These are phyloP conservation scores for Trichomonas tenax DNA, from an alignment of 208 protist genomes.

Conservation along the genomic window DNA sequence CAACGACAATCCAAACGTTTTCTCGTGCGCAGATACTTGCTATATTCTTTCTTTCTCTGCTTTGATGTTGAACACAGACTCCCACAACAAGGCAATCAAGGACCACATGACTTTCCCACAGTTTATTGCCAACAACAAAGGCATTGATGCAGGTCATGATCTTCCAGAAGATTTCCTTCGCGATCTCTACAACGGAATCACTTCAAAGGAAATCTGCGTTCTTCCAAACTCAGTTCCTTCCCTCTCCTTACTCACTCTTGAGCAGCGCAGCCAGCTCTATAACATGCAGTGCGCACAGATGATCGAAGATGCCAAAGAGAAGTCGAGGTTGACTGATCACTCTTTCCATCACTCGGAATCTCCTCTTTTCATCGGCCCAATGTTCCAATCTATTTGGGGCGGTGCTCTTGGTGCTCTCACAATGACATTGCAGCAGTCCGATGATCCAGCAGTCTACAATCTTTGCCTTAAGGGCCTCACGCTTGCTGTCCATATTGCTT, in stretches of 20 bases:
- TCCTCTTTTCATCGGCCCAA: not conserved
- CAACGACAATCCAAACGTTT: conserved; percentile 26
- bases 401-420: not conserved
- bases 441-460: not conserved
- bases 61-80: conserved; percentile 49
- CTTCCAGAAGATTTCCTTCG: conserved; percentile 13
- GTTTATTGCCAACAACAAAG: conserved; percentile 37
- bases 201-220: not conserved
- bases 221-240: not conserved
- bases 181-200: conserved; percentile 3
- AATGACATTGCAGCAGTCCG: not conserved
- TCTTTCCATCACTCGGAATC: not conserved
- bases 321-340: not conserved
- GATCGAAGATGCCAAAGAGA: not conserved
- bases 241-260: not conserved
- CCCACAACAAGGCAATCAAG: conserved; percentile 32
- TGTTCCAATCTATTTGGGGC: not conserved
- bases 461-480: not conserved
- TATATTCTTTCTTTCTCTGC: conserved; percentile 43
- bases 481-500: not conserved
- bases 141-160: conserved; percentile 33
- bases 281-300: not conserved
- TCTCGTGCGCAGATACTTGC: conserved; percentile 34
- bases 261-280: not conserved
- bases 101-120: conserved; percentile 39